Conservation (phyloP, 2,329 filamentous ascomycete species). For the Colletotrichum sp. region DNA sequence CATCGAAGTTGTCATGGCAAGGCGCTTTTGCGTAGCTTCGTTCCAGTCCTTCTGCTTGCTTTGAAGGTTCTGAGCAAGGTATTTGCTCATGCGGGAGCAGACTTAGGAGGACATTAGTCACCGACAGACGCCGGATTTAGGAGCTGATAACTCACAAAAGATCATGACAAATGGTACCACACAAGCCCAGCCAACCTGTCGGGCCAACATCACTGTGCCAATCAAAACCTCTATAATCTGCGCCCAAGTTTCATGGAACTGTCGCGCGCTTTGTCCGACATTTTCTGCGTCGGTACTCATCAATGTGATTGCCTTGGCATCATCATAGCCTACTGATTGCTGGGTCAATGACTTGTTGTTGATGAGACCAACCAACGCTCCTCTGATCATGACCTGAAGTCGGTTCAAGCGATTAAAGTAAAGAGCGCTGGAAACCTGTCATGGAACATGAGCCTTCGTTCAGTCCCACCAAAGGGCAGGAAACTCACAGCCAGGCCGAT, state of each 20-base stretch:
- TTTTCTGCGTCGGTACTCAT: conserved; percentile 22
- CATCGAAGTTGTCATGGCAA: conserved; percentile 32
- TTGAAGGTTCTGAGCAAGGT: conserved; percentile 1
- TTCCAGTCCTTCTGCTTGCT: background rate
- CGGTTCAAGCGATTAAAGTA: background rate
- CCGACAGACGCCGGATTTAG: background rate
- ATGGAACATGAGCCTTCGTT: background rate
- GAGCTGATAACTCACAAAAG: conserved; percentile 23
- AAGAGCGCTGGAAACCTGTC: background rate
- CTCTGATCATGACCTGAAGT: background rate
- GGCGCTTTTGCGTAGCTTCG: conserved; percentile 28
- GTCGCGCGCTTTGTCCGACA: conserved; percentile 2
- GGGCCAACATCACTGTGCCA: conserved; percentile 21
- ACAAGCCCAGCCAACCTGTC: conserved; percentile 25
- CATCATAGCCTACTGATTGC: background rate
- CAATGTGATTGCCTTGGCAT: conserved; percentile 3
- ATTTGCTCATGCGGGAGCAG: background rate
- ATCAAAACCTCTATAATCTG: conserved; percentile 23
- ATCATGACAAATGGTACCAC: conserved; percentile 42
- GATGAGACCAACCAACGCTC: background rate
- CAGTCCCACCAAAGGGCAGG: accelerated
- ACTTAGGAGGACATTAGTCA: background rate
- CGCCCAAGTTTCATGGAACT: conserved; percentile 26
- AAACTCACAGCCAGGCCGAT: background rate
- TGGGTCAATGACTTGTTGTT: background rate